Conservation (phyloP, 176 grass and related monocot genomes). For the Hyparrhenia diplandra region DNA sequence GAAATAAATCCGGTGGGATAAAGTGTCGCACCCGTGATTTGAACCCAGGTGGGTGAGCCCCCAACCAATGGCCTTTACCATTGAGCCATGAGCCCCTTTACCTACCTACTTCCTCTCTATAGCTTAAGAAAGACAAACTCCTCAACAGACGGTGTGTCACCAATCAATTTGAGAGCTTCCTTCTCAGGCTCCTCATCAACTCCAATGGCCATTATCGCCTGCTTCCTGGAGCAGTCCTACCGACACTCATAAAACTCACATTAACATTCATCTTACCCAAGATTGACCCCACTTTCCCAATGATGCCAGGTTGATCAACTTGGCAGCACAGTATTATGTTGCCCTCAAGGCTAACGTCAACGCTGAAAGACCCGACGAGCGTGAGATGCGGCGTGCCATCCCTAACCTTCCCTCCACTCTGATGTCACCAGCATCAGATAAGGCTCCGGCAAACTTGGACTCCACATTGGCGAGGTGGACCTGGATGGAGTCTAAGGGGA, state of each 20-base stretch:
- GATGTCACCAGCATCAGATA: slow-evolving; percentile 61
- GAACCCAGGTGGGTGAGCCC: too few species aligned
- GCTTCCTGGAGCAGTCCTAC: slow-evolving; percentile 68
- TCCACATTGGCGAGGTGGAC: slow-evolving; percentile 77
- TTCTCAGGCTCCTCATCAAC: slow-evolving; percentile 70
- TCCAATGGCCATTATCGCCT: slow-evolving; percentile 82
- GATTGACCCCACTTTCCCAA: slow-evolving; percentile 64
- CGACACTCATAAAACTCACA: slow-evolving; percentile 92
- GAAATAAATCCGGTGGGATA: too few species aligned
- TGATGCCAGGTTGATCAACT: slow-evolving; percentile 78
- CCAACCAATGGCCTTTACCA: too few species aligned
- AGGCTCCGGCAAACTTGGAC: slow-evolving; percentile 72
- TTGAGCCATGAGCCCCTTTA: too few species aligned
- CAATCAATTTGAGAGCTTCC: slow-evolving; percentile 74
- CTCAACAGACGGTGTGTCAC: slow-evolving; percentile 48
- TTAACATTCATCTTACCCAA: slow-evolving; percentile 71
- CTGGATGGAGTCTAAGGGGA: slow-evolving; percentile 64
- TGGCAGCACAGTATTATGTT: slow-evolving; percentile 80
- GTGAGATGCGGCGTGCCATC: slow-evolving; percentile 65
- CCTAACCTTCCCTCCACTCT: slow-evolving; percentile 72
- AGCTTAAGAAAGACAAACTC: slow-evolving; percentile 94
- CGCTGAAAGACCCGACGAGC: slow-evolving; percentile 59
- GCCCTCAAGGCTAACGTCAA: slow-evolving; percentile 78
- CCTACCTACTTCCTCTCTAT: slow-evolving; percentile 38
- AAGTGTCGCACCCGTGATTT: too few species aligned